Conservation (phyloP, 2,329 filamentous ascomycete genomes). For the Magnaporthiopsis rhizophila region DNA sequence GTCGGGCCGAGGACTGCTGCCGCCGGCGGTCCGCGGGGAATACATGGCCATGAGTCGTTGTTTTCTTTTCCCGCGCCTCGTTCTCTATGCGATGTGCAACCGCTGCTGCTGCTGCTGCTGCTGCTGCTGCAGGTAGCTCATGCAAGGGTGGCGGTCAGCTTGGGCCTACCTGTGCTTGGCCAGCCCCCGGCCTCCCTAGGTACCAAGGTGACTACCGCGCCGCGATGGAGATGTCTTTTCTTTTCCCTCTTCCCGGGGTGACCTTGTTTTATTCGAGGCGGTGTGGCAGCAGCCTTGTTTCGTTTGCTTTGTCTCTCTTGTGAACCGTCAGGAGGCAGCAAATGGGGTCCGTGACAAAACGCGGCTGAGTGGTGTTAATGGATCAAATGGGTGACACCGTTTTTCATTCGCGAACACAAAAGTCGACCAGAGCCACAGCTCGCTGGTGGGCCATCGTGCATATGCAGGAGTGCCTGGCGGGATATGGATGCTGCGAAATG, state of each 20-base stretch:
- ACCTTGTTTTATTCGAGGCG: background rate
- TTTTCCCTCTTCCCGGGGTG: background rate
- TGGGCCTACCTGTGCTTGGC: no score
- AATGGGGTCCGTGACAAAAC: background rate
- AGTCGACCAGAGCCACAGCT: background rate
- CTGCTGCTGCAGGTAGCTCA: no score
- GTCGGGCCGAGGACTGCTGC: slow-evolving; percentile 1
- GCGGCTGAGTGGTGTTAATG: background rate
- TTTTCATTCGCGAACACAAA: background rate
- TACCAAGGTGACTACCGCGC: no score
- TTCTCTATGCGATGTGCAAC: no score
- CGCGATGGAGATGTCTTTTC: no score
- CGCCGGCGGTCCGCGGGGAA: background rate
- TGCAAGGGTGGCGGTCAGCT: no score
- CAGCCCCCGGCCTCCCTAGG: no score
- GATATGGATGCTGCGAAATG: no score
- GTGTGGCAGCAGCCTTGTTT: background rate
- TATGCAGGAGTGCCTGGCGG: background rate
- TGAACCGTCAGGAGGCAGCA: background rate
- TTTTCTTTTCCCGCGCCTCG: no score
- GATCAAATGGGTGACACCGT: background rate
- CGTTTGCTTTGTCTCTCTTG: no score
- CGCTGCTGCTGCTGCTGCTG: no score
- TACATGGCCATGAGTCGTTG: background rate
- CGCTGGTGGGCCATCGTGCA: background rate